These are phyloP conservation scores for Limnomonas spitsbergensis DNA, from an alignment of 139 green algal genomes.

Conservation along the genomic window DNA sequence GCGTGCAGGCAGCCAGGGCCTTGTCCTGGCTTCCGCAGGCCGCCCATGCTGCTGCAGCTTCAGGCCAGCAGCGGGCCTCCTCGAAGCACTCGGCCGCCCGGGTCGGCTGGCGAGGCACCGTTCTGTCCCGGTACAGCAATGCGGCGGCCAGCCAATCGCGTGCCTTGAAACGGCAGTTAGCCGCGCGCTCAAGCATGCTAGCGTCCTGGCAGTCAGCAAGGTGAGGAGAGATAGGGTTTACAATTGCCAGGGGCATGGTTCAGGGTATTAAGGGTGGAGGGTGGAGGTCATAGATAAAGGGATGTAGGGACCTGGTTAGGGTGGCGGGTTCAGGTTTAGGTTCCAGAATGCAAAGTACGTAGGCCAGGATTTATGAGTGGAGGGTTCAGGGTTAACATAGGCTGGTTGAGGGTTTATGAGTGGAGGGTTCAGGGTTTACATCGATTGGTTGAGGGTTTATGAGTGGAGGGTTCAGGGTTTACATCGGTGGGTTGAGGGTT, in stretches of 20 bases:
- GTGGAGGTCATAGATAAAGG: background rate
- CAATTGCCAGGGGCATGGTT: no score
- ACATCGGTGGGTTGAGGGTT: no score
- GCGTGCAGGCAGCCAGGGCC: background rate
- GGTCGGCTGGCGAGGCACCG: background rate
- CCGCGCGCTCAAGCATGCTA: background rate
- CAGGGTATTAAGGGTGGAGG: background rate
- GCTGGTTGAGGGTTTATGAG: no score
- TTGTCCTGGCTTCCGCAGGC: background rate
- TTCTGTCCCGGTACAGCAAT: background rate
- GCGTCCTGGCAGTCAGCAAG: no score
- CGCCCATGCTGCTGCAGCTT: background rate
- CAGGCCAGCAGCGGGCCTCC: background rate
- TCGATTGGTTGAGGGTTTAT: no score
- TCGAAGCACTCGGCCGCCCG: background rate
- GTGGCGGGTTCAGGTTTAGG: background rate
- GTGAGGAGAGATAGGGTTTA: no score
- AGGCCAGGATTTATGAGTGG: background rate
- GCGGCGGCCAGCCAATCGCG: background rate
- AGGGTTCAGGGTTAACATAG: no score
- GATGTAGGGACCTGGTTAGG: background rate
- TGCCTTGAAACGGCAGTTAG: slow-evolving; percentile 1
- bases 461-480: no score
- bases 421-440: no score
- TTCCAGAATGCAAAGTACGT: background rate